Conservation (phyloP, 306 rosid genomes). For the Prunus persica region Prunus_persica_NCBIv2 NC_034014.1:26298001-26298500, state of each 20-base stretch:
- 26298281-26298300: slow-evolving; percentile 1
- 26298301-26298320: neutral
- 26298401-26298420: slow-evolving; percentile 14
- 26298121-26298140: neutral
- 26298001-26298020: no score
- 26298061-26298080: neutral
- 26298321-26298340: neutral
- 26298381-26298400: neutral
- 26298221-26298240: neutral
- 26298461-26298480: slow-evolving; percentile 32
- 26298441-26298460: slow-evolving; percentile 15
- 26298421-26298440: slow-evolving; percentile 21
- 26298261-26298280: neutral
- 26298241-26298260: slow-evolving; percentile 2
- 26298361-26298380: neutral
- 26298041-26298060: neutral
- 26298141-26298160: neutral
- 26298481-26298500: neutral
- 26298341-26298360: neutral
- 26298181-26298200: neutral
- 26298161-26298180: neutral
- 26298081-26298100: neutral
- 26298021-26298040: neutral
- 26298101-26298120: neutral
- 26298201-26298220: neutral